phyloP scores from a whole-genome alignment of 129 eudicot genomes.

The Tanacetum coccineum region DNA sequence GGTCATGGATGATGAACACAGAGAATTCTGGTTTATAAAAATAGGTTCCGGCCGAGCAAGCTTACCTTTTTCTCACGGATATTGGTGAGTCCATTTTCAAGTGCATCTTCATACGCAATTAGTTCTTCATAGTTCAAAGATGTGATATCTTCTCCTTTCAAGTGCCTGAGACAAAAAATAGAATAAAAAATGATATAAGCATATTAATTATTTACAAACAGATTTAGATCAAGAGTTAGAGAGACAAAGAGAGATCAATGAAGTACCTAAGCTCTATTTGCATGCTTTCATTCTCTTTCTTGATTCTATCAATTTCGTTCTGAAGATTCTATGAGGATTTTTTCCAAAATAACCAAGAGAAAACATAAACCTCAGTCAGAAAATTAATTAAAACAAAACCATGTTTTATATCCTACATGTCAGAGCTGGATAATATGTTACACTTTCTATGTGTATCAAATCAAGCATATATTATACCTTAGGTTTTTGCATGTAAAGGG shows the following conservation, averaged over 20 bases:
- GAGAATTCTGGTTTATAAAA: no score
- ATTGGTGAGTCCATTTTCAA: conserved; percentile 63
- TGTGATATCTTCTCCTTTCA: conserved; percentile 85
- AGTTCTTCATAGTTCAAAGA: conserved; percentile 73
- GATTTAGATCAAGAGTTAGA: neutral
- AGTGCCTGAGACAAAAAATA: conserved; percentile 48
- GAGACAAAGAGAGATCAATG: neutral
- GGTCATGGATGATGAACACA: no score
- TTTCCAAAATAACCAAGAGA: conserved; percentile 3
- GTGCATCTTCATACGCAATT: conserved; percentile 64
- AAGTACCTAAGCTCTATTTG: conserved; percentile 82
- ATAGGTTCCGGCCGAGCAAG: neutral
- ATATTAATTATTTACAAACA: no score
- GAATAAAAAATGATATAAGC: conserved; percentile 31
- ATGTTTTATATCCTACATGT: conserved; percentile 7
- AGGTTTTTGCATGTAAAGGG: conserved; percentile 52
- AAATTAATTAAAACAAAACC: conserved; percentile 10
- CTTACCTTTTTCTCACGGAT: conserved; percentile 64
- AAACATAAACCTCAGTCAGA: conserved; percentile 22
- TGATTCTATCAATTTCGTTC: conserved; percentile 83
- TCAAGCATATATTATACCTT: conserved; percentile 7
- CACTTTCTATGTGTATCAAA: conserved; percentile 15
- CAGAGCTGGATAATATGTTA: conserved; percentile 13
- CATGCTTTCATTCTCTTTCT: conserved; percentile 92
- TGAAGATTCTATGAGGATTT: conserved; percentile 48